Evolutionary conservation across 2,329 filamentous ascomycete species (phyloP).

Genomic region (Fusarium pseudograminearum): DNA sequence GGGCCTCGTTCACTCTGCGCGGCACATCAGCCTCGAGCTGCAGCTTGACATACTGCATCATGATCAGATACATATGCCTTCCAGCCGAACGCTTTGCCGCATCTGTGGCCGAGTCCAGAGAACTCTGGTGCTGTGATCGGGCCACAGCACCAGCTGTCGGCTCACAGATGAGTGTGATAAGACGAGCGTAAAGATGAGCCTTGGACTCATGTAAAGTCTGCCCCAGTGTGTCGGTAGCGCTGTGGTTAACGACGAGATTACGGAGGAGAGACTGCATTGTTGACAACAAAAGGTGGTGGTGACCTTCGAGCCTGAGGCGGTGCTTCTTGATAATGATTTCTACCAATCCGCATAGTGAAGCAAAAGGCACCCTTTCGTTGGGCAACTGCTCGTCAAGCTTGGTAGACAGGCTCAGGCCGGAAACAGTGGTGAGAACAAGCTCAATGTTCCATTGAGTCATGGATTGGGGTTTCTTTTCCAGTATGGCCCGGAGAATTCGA

Average conservation of each 20-base stretch:
- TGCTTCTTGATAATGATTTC: conserved; percentile 70
- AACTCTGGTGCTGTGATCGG: conserved; percentile 57
- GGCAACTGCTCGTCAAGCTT: conserved; percentile 40
- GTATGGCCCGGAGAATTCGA: conserved; percentile 58
- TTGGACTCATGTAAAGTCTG: conserved; percentile 55
- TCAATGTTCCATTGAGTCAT: conserved; percentile 72
- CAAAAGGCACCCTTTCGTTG: conserved; percentile 56
- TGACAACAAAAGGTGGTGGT: conserved; percentile 69
- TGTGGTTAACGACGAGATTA: conserved; percentile 59
- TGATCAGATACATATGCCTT: conserved; percentile 70
- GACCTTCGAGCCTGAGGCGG: conserved; percentile 70
- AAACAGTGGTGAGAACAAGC: conserved; percentile 61
- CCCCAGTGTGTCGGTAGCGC: conserved; percentile 34
- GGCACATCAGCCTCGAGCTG: conserved; percentile 68
- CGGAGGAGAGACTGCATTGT: conserved; percentile 68
- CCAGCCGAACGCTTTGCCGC: conserved; percentile 71
- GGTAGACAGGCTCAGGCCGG: conserved; percentile 50
- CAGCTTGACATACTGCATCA: conserved; percentile 70
- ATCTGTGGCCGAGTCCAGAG: conserved; percentile 70
- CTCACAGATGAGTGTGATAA: conserved; percentile 70
- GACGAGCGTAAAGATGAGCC: conserved; percentile 65
- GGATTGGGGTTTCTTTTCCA: conserved; percentile 62
- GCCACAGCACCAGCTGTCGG: conserved; percentile 68
- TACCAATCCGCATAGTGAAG: conserved; percentile 64
- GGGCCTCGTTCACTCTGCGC: conserved; percentile 63